Percentiles rank a stretch among this genome's conserved stretches.
phyloP scores from a whole-genome alignment of 371 early-diverging fungal species.

The Encephalitozoon cuniculi region DNA sequence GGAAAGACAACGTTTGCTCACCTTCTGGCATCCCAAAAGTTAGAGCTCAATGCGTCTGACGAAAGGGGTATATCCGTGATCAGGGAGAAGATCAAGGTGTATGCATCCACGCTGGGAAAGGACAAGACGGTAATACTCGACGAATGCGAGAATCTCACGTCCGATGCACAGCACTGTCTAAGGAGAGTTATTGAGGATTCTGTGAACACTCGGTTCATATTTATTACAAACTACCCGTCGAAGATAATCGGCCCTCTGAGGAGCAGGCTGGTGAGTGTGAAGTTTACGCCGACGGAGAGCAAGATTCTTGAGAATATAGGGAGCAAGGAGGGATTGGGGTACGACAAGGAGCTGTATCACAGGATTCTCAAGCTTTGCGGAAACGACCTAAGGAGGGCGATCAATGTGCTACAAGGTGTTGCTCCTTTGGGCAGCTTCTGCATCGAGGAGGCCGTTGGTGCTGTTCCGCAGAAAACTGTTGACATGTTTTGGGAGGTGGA shows the following conservation, averaged over 20 bases:
- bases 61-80: conserved; percentile 60
- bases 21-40: conserved; percentile 66
- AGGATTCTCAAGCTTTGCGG: conserved; percentile 43
- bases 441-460: conserved; percentile 52
- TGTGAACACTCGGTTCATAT: conserved; percentile 58
- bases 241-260: conserved; percentile 59
- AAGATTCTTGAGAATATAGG: conserved; percentile 42
- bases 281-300: conserved; percentile 26
- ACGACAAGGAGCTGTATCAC: conserved; percentile 17
- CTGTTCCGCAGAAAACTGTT: conserved; percentile 42
- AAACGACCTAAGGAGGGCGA: conserved; percentile 54
- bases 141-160: conserved; percentile 61
- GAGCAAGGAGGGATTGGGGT: conserved; percentile 37
- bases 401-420: conserved; percentile 58
- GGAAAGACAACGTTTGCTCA: conserved; percentile 96
- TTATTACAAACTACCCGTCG: conserved; percentile 64
- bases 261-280: conserved; percentile 54
- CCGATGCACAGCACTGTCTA: conserved; percentile 61
- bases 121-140: conserved; percentile 59
- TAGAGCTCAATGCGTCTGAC: conserved; percentile 62
- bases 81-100: conserved; percentile 65
- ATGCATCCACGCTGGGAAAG: conserved; percentile 59
- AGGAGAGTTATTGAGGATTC: conserved; percentile 60
- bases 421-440: conserved; percentile 16
- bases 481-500: conserved; percentile 31